Evolutionary conservation across 1,284 basidiomycete species (phyloP).

Genomic region (Apiotrichum montevideense): DNA sequence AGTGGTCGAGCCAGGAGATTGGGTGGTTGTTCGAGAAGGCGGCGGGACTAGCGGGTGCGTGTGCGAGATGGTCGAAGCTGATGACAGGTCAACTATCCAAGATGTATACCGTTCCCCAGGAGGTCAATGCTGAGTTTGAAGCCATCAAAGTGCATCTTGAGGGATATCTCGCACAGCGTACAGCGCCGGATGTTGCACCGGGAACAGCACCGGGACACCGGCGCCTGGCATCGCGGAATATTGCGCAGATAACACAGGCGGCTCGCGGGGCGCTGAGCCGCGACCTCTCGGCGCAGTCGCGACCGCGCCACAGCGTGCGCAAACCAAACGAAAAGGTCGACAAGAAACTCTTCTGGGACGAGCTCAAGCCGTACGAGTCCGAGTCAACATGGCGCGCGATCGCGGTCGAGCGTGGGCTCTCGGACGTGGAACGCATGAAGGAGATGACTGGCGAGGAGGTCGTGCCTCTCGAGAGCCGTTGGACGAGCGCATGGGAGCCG

Average conservation of each 20-base stretch:
- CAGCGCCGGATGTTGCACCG: slow-evolving; percentile 16
- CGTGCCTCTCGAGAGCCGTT: slow-evolving; percentile 68
- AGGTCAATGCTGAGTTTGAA: slow-evolving; percentile 75
- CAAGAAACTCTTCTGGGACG: slow-evolving; percentile 31
- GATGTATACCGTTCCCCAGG: slow-evolving; percentile 74
- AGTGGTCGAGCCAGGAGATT: slow-evolving; percentile 88
- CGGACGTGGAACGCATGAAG: slow-evolving; percentile 49
- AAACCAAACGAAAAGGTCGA: slow-evolving; percentile 7
- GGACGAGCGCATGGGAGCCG: slow-evolving; percentile 71
- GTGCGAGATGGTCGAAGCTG: slow-evolving; percentile 3
- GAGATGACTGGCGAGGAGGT: slow-evolving; percentile 60
- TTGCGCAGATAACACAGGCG: slow-evolving; percentile 40
- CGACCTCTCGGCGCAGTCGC: slow-evolving; percentile 17
- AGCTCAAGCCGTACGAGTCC: slow-evolving; percentile 32
- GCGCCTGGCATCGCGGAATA: slow-evolving; percentile 33
- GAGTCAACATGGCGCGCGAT: slow-evolving; percentile 32
- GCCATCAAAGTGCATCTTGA: slow-evolving; percentile 90
- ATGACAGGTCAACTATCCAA: slow-evolving; percentile 75
- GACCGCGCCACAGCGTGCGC: slow-evolving; percentile 1
- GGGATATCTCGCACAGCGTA: slow-evolving; percentile 54
- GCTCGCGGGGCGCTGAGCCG: slow-evolving; percentile 35
- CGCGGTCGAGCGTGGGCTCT: slow-evolving; percentile 18
- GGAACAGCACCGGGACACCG: slow-evolving; percentile 3
- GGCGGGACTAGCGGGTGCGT: slow-evolving; percentile 78
- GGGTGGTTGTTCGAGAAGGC: slow-evolving; percentile 93